Evolutionary conservation across 345 rosid genomes (phyloP), one percentile per base, ranked within the genome.

Genomic region (Citrus cavaleriei): DNA sequence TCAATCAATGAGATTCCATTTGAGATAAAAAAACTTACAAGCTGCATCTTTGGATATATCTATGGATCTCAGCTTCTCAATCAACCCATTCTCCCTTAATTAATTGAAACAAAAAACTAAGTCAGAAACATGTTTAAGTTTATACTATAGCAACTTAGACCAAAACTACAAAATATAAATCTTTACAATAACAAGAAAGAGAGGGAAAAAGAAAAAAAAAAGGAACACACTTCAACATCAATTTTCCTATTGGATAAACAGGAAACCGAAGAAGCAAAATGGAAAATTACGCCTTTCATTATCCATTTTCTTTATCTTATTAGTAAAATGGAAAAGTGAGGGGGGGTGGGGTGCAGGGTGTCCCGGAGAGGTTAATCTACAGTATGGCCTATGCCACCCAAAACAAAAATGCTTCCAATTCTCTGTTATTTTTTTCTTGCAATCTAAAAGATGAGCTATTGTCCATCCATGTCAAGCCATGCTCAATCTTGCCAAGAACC

Each of bases 81-180:
- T 77, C 72, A 92, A 79, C 65, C 85, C 83, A 73, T 85, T 86
- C 87, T 92, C 98, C 88, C 98, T 93, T 77, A 78, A 86, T 51
- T 78, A 87, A 62, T 51, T 65, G 65, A 84, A 81, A 78, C 73
- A 79, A 81, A 62, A 7, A 60, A 51, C 7, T 25, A 6, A 49
- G 62, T 83, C 57, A 84, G 77, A 42, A 46, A 76, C 57, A 79
- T 64, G 32, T 49, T 75, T 57, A 55, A 64, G 72, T 79, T 71
- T 3, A n/a, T 64, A 42, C 5, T 7, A 35, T 71, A 77, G 34
- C 35, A 42, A 74, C 60, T 32, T 49, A 42, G 38, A 22, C 55
- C 25, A 40, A 70, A 35, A 1, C 57, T 4, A 58, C 42, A 70
- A 60, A 66, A 77, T 22, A 60, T 37, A 67, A 32, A 76, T 18